Percentiles rank a stretch among this genome's conserved stretches.
Evolutionary conservation across 1,284 basidiomycete species (phyloP).

Genomic region (Trametes polyzona): DNA sequence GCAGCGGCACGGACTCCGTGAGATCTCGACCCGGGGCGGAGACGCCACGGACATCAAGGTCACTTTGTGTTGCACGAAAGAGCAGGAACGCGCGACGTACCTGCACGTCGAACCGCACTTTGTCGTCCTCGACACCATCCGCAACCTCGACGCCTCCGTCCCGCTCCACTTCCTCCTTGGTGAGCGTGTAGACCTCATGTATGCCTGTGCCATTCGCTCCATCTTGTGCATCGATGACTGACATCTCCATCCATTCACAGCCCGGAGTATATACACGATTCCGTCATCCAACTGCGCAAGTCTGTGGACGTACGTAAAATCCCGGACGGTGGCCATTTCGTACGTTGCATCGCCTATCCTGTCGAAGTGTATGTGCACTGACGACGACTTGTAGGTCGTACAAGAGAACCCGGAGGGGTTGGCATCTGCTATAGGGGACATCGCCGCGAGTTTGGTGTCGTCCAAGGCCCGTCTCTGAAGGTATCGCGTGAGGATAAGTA

Average conservation of each 20-base stretch:
- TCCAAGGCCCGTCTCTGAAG: not conserved
- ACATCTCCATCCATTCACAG: not conserved
- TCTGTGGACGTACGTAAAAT: not conserved
- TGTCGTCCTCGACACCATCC: not conserved
- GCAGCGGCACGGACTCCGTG: not conserved
- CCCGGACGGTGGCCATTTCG: not conserved
- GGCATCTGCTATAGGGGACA: not conserved
- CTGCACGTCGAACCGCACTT: not conserved
- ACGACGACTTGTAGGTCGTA: not conserved
- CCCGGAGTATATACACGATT: not conserved
- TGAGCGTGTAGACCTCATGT: not conserved
- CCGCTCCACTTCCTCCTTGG: not conserved
- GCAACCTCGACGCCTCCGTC: not conserved
- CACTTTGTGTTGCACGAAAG: constrained; percentile 2
- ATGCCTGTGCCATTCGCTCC: too few species aligned
- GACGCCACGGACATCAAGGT: not conserved
- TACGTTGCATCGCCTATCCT: not conserved
- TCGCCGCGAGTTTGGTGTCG: not conserved
- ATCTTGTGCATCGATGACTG: too few species aligned
- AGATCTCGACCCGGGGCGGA: not conserved
- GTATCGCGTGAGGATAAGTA: not conserved
- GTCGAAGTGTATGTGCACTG: not conserved
- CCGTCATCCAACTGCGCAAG: not conserved
- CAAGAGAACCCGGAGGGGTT: not conserved
- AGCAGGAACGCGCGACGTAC: not conserved